phyloP scores from a whole-genome alignment of 2,329 filamentous ascomycete species.

The Zarea fungicola region DNA sequence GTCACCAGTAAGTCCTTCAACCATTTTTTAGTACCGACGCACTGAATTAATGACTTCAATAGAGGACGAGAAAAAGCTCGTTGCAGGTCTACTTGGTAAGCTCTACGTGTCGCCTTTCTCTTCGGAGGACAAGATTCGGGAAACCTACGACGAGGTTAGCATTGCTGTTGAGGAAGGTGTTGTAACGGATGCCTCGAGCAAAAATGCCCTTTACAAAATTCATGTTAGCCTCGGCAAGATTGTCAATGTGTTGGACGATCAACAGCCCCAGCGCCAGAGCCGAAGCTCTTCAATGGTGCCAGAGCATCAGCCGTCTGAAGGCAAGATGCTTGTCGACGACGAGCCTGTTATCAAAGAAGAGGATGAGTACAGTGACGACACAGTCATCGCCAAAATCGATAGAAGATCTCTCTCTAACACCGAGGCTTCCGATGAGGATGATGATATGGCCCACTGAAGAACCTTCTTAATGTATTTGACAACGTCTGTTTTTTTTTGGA shows the following conservation, averaged over 20 bases:
- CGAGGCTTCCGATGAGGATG: constrained; percentile 26
- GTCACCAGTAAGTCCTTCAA: constrained; percentile 55
- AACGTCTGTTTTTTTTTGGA: background rate
- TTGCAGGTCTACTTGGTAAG: constrained; percentile 75
- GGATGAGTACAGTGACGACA: constrained; percentile 34
- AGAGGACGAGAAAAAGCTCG: constrained; percentile 82
- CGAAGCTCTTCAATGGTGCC: constrained; percentile 37
- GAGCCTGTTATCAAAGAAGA: constrained; percentile 46
- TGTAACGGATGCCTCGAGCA: constrained; percentile 54
- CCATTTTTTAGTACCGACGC: background rate
- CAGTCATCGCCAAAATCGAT: constrained; percentile 26
- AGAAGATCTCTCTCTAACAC: constrained; percentile 17
- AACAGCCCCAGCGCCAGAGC: constrained; percentile 35
- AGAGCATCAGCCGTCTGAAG: constrained; percentile 29
- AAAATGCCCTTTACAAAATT: constrained; percentile 63
- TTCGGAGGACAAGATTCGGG: constrained; percentile 51
- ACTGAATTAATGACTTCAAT: constrained; percentile 25
- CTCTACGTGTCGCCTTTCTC: constrained; percentile 69
- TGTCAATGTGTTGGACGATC: constrained; percentile 53
- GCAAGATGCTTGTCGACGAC: constrained; percentile 34
- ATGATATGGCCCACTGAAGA: constrained; percentile 24
- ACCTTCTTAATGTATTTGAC: background rate
- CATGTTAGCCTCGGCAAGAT: constrained; percentile 64
- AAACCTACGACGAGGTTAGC: constrained; percentile 52
- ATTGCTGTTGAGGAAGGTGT: constrained; percentile 59